A percentile compares a stretch with the other conserved stretches of the same genome.
phyloP scores from a whole-genome alignment of 495 filamentous ascomycete genomes.

The Hamigera avellanea region DNA sequence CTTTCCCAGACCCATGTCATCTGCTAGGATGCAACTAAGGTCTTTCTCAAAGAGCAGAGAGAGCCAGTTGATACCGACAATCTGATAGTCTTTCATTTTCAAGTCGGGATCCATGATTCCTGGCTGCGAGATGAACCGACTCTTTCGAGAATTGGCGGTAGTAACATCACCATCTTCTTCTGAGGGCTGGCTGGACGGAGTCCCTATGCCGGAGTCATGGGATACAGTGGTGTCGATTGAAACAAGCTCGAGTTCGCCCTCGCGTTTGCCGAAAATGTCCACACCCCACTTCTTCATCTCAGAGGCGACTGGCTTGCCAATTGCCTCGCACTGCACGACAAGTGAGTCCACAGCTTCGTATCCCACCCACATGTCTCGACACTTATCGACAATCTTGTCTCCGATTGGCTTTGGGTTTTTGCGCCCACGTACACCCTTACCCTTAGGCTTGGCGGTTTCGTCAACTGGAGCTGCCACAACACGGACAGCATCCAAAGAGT shows the following conservation, averaged over 20 bases:
- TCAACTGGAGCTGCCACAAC: slow-evolving; percentile 40
- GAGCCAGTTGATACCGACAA: slow-evolving; percentile 93
- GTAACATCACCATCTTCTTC: slow-evolving; percentile 40
- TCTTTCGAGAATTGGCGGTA: slow-evolving; percentile 24
- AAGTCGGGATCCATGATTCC: slow-evolving; percentile 57
- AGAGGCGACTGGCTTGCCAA: slow-evolving; percentile 55
- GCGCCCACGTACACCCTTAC: slow-evolving; percentile 35
- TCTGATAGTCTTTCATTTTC: slow-evolving; percentile 79
- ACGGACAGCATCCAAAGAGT: slow-evolving; percentile 47
- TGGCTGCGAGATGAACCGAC: slow-evolving; percentile 56
- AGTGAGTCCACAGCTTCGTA: slow-evolving; percentile 73
- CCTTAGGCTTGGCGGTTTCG: slow-evolving; percentile 32
- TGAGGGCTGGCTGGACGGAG: slow-evolving; percentile 43
- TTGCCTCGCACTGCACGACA: slow-evolving; percentile 54
- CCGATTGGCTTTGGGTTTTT: slow-evolving; percentile 46
- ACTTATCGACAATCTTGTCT: slow-evolving; percentile 62
- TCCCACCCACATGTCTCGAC: slow-evolving; percentile 58
- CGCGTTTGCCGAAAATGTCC: slow-evolving; percentile 54
- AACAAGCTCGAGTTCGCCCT: slow-evolving; percentile 58
- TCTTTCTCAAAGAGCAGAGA: slow-evolving; percentile 63
- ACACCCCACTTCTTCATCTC: slow-evolving; percentile 72
- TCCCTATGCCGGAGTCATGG: slow-evolving; percentile 66
- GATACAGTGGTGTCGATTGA: slow-evolving; percentile 37
- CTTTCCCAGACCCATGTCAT: slow-evolving; percentile 97
- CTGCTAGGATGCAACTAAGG: slow-evolving; percentile 80